These are phyloP conservation scores for Hanseniaspora singularis DNA, from an alignment of 805 yeast genomes.

Conservation along the genomic window DNA sequence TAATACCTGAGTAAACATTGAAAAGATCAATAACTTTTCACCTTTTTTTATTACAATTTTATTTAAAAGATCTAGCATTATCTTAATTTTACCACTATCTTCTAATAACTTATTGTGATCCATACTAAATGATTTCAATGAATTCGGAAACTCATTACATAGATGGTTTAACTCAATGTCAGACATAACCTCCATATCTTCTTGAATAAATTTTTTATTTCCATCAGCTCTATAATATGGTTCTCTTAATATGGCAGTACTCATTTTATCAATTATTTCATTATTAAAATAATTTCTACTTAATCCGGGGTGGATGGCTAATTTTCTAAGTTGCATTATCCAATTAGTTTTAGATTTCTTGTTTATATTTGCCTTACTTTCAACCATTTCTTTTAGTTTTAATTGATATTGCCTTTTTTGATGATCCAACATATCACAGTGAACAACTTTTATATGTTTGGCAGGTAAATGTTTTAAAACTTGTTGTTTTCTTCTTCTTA, in stretches of 20 bases:
- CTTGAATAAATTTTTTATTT: slow-evolving; percentile 61
- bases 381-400: slow-evolving; percentile 29
- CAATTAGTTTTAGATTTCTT: slow-evolving; percentile 40
- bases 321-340: slow-evolving; percentile 81
- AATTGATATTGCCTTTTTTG: slow-evolving; percentile 52
- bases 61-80: slow-evolving; percentile 46
- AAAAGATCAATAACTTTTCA: slow-evolving; percentile 67
- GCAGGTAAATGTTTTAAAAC: slow-evolving; percentile 81
- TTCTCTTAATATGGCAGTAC: slow-evolving; percentile 66
- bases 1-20: slow-evolving; percentile 83
- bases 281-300: slow-evolving; percentile 59
- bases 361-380: slow-evolving; percentile 21
- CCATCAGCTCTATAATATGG: slow-evolving; percentile 64
- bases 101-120: slow-evolving; percentile 43
- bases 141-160: slow-evolving; percentile 60
- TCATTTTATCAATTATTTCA: slow-evolving; percentile 48
- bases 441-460: slow-evolving; percentile 51
- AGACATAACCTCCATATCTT: slow-evolving; percentile 91
- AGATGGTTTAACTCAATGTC: slow-evolving; percentile 76
- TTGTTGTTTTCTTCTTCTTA: slow-evolving; percentile 83
- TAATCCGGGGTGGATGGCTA: slow-evolving; percentile 81
- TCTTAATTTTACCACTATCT: slow-evolving; percentile 63
- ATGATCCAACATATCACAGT: slow-evolving; percentile 47
- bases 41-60: slow-evolving; percentile 39
- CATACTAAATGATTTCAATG: slow-evolving; percentile 44